These are phyloP conservation scores for Ophiosphaerella narmari DNA, from an alignment of 2,329 filamentous ascomycete genomes.

Conservation along the genomic window DNA sequence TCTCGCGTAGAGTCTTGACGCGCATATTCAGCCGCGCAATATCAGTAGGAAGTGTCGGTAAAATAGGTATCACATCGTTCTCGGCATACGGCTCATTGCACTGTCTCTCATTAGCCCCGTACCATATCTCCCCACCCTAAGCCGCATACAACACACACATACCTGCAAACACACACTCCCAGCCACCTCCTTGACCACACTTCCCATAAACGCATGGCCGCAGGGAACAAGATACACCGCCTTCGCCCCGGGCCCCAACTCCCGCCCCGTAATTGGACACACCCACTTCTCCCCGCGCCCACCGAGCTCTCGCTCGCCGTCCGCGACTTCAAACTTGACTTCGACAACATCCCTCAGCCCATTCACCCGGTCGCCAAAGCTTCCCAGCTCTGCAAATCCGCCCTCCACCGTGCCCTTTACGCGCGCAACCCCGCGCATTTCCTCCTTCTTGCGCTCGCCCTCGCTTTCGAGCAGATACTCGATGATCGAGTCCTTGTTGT, in stretches of 20 bases:
- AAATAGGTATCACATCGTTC: constrained; percentile 80
- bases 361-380: constrained; percentile 69
- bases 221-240: constrained; percentile 92
- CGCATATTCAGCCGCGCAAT: constrained; percentile 69
- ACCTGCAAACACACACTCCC: constrained; percentile 65
- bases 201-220: constrained; percentile 90
- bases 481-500: constrained; percentile 92
- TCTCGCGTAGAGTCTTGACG: constrained; percentile 68
- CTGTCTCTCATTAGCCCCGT: constrained; percentile 45
- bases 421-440: constrained; percentile 52
- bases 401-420: constrained; percentile 61
- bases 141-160: constrained; percentile 18
- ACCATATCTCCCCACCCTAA: background rate
- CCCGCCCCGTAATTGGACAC: constrained; percentile 87
- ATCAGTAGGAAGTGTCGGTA: constrained; percentile 73
- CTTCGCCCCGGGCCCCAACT: constrained; percentile 77
- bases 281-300: constrained; percentile 65
- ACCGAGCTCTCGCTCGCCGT: constrained; percentile 48
- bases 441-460: constrained; percentile 62
- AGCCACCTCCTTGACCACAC: constrained; percentile 79
- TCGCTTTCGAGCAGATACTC: constrained; percentile 65
- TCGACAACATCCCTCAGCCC: constrained; percentile 85
- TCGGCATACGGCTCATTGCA: constrained; percentile 75
- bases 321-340: constrained; percentile 71
- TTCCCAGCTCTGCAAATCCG: constrained; percentile 50